Percentiles rank a stretch among this genome's conserved stretches.
phyloP scores from a whole-genome alignment of 352 stramenopile species.

The Phytophthora parvispora region DNA sequence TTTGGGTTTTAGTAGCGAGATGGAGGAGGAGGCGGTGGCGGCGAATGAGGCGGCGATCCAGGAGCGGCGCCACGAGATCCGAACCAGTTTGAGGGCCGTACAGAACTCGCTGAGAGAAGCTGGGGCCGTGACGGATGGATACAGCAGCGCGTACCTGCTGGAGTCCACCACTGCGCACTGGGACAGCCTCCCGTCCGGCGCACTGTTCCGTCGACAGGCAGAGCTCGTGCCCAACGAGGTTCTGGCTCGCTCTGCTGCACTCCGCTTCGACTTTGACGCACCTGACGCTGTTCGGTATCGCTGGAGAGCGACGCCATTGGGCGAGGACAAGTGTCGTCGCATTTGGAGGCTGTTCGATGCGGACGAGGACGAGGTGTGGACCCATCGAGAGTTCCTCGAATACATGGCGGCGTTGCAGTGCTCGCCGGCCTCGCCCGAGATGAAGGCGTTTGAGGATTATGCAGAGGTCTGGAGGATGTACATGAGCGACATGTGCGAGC shows the following conservation, averaged over 20 bases:
- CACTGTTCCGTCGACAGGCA: slow-evolving; percentile 46
- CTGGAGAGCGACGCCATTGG: slow-evolving; percentile 58
- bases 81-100: slow-evolving; percentile 46
- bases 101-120: slow-evolving; percentile 52
- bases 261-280: slow-evolving; percentile 62
- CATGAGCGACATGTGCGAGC: slow-evolving; percentile 65
- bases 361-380: slow-evolving; percentile 65
- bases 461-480: slow-evolving; percentile 74
- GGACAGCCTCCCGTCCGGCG: slow-evolving; percentile 15
- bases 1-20: slow-evolving; percentile 12
- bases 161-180: slow-evolving; percentile 27
- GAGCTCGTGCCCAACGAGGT: slow-evolving; percentile 18
- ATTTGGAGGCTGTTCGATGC: slow-evolving; percentile 69
- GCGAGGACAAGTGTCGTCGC: slow-evolving; percentile 52
- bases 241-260: slow-evolving; percentile 22
- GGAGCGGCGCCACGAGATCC: slow-evolving; percentile 48
- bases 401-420: slow-evolving; percentile 58
- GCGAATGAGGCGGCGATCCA: slow-evolving; percentile 46
- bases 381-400: slow-evolving; percentile 67
- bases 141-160: slow-evolving; percentile 64
- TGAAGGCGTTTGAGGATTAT: slow-evolving; percentile 46
- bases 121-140: slow-evolving; percentile 64
- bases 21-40: slow-evolving; percentile 5
- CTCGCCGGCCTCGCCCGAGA: slow-evolving; percentile 16
- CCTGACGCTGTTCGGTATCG: slow-evolving; percentile 36